Conservation (phyloP, 2,329 filamentous ascomycete species). For the Lomentospora prolificans region DNA sequence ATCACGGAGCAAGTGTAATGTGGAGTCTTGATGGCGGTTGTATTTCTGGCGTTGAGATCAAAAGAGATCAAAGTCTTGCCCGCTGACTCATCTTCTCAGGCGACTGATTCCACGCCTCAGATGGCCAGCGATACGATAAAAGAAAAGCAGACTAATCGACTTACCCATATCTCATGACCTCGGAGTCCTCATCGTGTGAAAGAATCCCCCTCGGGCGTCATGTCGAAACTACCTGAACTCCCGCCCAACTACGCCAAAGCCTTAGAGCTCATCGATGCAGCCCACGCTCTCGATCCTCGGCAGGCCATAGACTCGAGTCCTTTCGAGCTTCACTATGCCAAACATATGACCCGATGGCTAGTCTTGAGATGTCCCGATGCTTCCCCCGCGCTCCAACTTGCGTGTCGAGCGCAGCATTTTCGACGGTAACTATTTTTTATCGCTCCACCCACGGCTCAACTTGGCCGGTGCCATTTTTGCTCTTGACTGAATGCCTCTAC, state of each 20-base stretch:
- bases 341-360: conserved; percentile 70
- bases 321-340: conserved; percentile 76
- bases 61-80: too few relatives aligned
- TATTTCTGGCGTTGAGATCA: too few relatives aligned
- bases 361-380: conserved; percentile 48
- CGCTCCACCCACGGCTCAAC: not conserved
- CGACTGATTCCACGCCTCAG: too few relatives aligned
- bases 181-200: not conserved
- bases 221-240: conserved; percentile 16
- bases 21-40: too few relatives aligned
- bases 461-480: not conserved
- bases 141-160: too few relatives aligned
- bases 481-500: too few relatives aligned
- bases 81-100: too few relatives aligned
- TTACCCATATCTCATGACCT: not conserved
- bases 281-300: conserved; percentile 30
- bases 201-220: not conserved
- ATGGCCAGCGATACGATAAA: too few relatives aligned
- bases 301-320: conserved; percentile 38
- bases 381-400: conserved; percentile 58
- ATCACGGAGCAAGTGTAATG: too few relatives aligned
- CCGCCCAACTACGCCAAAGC: conserved; percentile 37
- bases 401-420: conserved; percentile 78
- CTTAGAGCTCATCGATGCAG: conserved; percentile 61
- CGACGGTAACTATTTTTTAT: conserved; percentile 36